A percentile compares a stretch with the other conserved stretches of the same genome.
Evolutionary conservation across 495 filamentous ascomycete genomes (phyloP).

Genomic region (Podospora fimiseda): DNA sequence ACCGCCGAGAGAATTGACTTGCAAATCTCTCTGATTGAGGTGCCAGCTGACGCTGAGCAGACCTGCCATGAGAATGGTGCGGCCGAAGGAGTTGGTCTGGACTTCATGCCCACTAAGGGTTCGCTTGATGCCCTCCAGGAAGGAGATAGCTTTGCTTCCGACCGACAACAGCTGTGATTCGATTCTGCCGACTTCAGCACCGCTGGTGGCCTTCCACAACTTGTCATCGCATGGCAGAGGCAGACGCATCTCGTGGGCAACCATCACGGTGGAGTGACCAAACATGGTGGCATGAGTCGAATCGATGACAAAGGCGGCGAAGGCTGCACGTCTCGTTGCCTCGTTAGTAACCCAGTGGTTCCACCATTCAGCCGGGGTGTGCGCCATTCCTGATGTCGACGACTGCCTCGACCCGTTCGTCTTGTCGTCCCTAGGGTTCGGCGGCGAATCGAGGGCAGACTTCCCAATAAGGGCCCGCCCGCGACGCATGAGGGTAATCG

Average conservation of each 20-base stretch:
- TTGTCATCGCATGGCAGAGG: constrained; percentile 91
- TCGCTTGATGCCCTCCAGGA: constrained; percentile 85
- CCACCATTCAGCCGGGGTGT: constrained; percentile 86
- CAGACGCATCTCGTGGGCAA: constrained; percentile 89
- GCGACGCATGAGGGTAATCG: constrained; percentile 88
- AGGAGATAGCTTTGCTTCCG: constrained; percentile 79
- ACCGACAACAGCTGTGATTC: constrained; percentile 76
- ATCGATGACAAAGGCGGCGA: constrained; percentile 92
- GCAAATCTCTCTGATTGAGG: constrained; percentile 93
- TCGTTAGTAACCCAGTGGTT: constrained; percentile 95
- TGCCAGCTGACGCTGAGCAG: constrained; percentile 93
- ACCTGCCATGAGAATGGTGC: constrained; percentile 93
- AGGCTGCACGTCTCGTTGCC: constrained; percentile 81
- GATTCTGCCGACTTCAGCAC: constrained; percentile 78
- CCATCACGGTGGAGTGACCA: constrained; percentile 94
- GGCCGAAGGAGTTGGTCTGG: constrained; percentile 87
- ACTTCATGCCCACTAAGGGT: constrained; percentile 84
- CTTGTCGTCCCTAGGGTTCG: constrained; percentile 64
- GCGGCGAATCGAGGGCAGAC: constrained; percentile 79
- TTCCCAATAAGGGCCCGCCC: constrained; percentile 89
- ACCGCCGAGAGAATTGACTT: constrained; percentile 78
- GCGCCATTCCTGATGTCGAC: constrained; percentile 49
- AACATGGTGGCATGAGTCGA: constrained; percentile 98
- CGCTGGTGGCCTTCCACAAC: constrained; percentile 87
- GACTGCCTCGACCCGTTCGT: constrained; percentile 54